Percentiles rank a stretch among this genome's conserved stretches.
Evolutionary conservation across 345 rosid species (phyloP).

Genomic region (Dovyalis caffra): DNA sequence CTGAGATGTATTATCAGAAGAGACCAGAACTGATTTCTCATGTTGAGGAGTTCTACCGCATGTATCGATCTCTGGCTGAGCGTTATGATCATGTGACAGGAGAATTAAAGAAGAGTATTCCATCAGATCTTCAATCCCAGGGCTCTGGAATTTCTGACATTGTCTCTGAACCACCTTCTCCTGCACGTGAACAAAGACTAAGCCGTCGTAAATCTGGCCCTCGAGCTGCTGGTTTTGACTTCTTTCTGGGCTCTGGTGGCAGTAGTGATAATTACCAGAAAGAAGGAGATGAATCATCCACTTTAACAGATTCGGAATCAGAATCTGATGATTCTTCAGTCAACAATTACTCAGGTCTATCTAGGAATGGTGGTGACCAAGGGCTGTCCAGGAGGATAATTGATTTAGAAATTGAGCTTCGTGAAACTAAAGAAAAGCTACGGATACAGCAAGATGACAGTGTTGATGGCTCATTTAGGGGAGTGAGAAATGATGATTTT

Average conservation of each 20-base stretch:
- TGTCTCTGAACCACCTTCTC: slow-evolving; percentile 30
- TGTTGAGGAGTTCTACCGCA: slow-evolving; percentile 41
- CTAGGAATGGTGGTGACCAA: slow-evolving; percentile 27
- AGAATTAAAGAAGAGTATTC: slow-evolving; percentile 31
- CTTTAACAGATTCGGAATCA: slow-evolving; percentile 70
- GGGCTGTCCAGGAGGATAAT: slow-evolving; percentile 26
- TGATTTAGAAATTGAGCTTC: slow-evolving; percentile 33
- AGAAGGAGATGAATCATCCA: slow-evolving; percentile 65
- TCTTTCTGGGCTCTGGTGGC: slow-evolving; percentile 49
- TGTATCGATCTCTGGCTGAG: slow-evolving; percentile 47
- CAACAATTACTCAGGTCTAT: slow-evolving; percentile 37
- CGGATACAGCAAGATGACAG: slow-evolving; percentile 29
- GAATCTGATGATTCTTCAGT: slow-evolving; percentile 61
- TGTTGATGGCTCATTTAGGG: slow-evolving; percentile 26
- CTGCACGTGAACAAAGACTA: slow-evolving; percentile 35
- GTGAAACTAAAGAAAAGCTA: slow-evolving; percentile 27
- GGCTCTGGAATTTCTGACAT: slow-evolving; percentile 32
- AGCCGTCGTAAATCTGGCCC: slow-evolving; percentile 33
- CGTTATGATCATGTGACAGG: slow-evolving; percentile 43
- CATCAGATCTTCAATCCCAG: slow-evolving; percentile 34
- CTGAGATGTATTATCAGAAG: slow-evolving; percentile 34
- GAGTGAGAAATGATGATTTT: slow-evolving; percentile 30
- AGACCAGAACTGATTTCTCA: slow-evolving; percentile 43
- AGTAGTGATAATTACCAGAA: slow-evolving; percentile 47
- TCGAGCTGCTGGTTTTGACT: slow-evolving; percentile 38